Evolutionary conservation across 164 flowering plant species (phyloP), one percentile per base, ranked within the genome.

Genomic region (Santalum album): DNA sequence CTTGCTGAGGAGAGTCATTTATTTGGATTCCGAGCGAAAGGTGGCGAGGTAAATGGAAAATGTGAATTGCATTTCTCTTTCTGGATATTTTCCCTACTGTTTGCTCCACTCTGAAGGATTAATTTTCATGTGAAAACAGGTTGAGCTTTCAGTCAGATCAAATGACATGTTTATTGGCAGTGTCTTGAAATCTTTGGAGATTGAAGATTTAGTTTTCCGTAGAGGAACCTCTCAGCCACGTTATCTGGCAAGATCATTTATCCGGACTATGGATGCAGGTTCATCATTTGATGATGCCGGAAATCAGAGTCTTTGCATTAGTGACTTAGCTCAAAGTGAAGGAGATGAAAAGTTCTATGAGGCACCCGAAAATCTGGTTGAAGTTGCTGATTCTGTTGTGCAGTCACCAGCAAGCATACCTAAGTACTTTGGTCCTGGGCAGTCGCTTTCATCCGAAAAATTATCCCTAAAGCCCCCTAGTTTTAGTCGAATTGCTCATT

Each of bases 21-120:
- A 54, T 78, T 89, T 71, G 97, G 89, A 70, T 81, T 92, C 51
- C 90, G 99, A 63, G 96, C 99, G 26, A 70, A 77, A 49, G 99
- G 99, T 63, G 97, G 97, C 39, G 90, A 78, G 92, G 99, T 84
- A 71, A 64, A 40, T 43, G 52, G 12, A 45, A 22, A 2, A 23
- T n/a, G n/a, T n/a, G n/a, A 22, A 19, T 21, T 18, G 3, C 14
- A 6, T 45, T 23, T 12, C 46, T 51, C 21, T 43, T 0, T 49
- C 49, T 17, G 2, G 44, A 40, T 20, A 53, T 21, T 34, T 19
- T 17, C 35, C 17, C 32, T 10, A 45, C 9, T 22, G 49, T 34
- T 18, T 45, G 20, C 51, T 6, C 7, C 6, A 49, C n/a, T 26
- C 45, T 16, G 12, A 29, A 23, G 47, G 18, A 39, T 4, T 47